Evolutionary conservation across 2,329 filamentous ascomycete genomes (phyloP), one percentile per base, ranked within the genome.

Genomic region (Parasarocladium wereldwijsianum): DNA sequence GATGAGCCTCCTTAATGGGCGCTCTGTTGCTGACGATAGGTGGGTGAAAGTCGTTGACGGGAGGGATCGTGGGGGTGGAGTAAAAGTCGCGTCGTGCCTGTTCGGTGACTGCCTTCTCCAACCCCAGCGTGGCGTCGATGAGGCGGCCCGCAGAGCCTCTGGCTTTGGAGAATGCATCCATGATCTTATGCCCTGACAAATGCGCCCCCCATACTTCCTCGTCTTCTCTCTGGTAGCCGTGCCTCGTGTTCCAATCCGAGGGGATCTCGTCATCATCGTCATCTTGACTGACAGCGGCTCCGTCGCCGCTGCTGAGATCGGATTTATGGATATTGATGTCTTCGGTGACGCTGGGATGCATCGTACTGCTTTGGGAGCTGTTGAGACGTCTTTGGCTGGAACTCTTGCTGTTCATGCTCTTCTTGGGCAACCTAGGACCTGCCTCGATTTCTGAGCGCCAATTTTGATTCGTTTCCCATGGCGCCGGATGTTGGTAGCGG

Each of bases 371-470:
- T 18, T 64, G 66, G 33, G 68, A 49, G 32, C 67, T 68, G 38
- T 67, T 69, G 37, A 79, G 52, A 12, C 68, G 66, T 29, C 72
- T 62, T 39, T 75, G 65, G 43, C 68, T 73, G 29, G 56, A 58
- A 45, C 60, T 72, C 55, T 65, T 72, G 54, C 53, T 69, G n/a
- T n/a, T n/a, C 39, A 46, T 56, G 34, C 66, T 55, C 50, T 76
- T 66, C 43, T 76, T 76, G 18, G 75, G 76, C 20, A 80, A 66
- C 3, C 70, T 73, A 3, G 86, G 86, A 0, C 86, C 86, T 55
- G 86, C 66, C 37, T 63, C 64, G 40, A 94, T 92, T 52, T 94
- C 86, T 46, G 90, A 80, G 18, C 68, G 62, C 86, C 86, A 94
- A 54, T 82, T 83, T 9, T 78, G 76, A 44, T 94, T 94, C 17